A percentile compares a stretch with the other conserved stretches of the same genome.
These are phyloP conservation scores for Eimeria sp. DNA, from an alignment of 169 alveolate species.

Conservation along the genomic window DNA sequence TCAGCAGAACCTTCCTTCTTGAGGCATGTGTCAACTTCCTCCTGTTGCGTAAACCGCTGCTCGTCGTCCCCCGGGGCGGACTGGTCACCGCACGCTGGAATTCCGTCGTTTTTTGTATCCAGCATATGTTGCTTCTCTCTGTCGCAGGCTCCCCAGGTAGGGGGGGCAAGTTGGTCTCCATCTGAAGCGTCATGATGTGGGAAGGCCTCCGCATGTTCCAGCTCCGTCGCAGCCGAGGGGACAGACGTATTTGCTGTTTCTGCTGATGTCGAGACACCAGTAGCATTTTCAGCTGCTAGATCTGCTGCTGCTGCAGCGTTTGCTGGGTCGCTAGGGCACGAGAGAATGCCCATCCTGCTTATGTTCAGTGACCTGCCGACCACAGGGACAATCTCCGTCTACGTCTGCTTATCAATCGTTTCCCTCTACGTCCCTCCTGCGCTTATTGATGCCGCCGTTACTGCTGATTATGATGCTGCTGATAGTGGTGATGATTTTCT, in stretches of 20 bases:
- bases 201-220: not conserved
- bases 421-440: not conserved
- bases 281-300: not conserved
- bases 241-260: constrained; percentile 29
- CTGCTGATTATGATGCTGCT: constrained; percentile 8
- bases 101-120: not conserved
- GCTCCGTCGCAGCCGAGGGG: constrained; percentile 12
- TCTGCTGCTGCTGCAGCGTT: constrained; percentile 26
- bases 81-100: not conserved
- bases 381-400: not conserved
- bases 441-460: not conserved
- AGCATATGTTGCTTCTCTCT: constrained; percentile 35
- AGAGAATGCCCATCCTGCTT: constrained; percentile 23
- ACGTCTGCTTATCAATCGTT: not conserved
- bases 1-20: not conserved
- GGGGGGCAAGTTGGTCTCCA: not conserved
- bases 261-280: constrained; percentile 6
- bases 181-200: not conserved
- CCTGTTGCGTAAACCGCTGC: constrained; percentile 39
- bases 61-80: not conserved
- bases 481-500: not conserved
- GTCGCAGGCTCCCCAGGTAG: not conserved
- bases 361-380: not conserved
- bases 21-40: not conserved
- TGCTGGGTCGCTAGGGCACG: constrained; percentile 25